Conservation (phyloP, 78 protist species). For the Dictyostelium discoideum region dicty_2.7 NC_007089.4:5596501-5597000, state of each 20-base stretch:
- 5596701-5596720: constrained; percentile 74
- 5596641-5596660: constrained; percentile 27
- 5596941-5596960: background rate
- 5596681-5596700: constrained; percentile 69
- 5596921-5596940: background rate
- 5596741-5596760: constrained; percentile 68
- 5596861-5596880: too few relatives aligned
- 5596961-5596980: background rate
- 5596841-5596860: too few relatives aligned
- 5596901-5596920: too few relatives aligned
- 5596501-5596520: constrained; percentile 74
- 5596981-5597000: constrained; percentile 26
- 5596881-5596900: too few relatives aligned
- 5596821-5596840: too few relatives aligned
- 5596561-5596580: constrained; percentile 70
- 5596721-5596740: constrained; percentile 41
- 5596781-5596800: too few relatives aligned
- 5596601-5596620: constrained; percentile 76
- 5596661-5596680: constrained; percentile 35
- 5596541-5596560: constrained; percentile 52
- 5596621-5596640: constrained; percentile 73
- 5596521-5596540: constrained; percentile 65
- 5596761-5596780: constrained; percentile 34
- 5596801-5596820: too few relatives aligned
- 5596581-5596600: constrained; percentile 53